A percentile compares a stretch with the other conserved stretches of the same genome.
These are phyloP conservation scores for Penicillium silybi DNA, from an alignment of 495 filamentous ascomycete genomes.

Conservation along the genomic window DNA sequence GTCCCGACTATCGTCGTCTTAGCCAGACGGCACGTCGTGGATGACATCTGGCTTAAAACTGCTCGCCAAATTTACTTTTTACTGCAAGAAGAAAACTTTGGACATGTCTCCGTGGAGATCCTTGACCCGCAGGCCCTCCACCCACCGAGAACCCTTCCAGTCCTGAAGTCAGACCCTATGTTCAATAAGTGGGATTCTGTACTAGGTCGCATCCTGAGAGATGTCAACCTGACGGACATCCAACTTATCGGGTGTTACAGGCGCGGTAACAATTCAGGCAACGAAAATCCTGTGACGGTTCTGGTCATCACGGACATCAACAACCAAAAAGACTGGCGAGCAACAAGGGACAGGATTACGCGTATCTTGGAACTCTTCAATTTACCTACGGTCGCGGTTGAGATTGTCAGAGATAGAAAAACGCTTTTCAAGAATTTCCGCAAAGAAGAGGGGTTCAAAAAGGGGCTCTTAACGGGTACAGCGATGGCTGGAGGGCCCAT, in stretches of 20 bases:
- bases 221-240: neutral
- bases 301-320: neutral
- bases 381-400: slow-evolving; percentile 2
- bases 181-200: neutral
- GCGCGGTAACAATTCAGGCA: neutral
- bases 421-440: neutral
- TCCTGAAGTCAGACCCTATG: neutral
- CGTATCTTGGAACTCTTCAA: neutral
- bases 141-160: neutral
- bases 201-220: neutral
- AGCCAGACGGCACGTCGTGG: neutral
- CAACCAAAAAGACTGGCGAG: neutral
- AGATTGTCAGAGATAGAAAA: neutral
- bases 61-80: neutral
- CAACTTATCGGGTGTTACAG: neutral
- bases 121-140: neutral
- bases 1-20: neutral
- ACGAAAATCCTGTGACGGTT: neutral
- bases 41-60: neutral
- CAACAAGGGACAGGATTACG: neutral
- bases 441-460: neutral
- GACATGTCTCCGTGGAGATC: neutral
- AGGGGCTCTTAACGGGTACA: neutral
- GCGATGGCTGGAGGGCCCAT: neutral
- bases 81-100: neutral